These are phyloP conservation scores for Melanopsichium pennsylvanicum DNA, from an alignment of 1,284 basidiomycete species.

Conservation along the genomic window DNA sequence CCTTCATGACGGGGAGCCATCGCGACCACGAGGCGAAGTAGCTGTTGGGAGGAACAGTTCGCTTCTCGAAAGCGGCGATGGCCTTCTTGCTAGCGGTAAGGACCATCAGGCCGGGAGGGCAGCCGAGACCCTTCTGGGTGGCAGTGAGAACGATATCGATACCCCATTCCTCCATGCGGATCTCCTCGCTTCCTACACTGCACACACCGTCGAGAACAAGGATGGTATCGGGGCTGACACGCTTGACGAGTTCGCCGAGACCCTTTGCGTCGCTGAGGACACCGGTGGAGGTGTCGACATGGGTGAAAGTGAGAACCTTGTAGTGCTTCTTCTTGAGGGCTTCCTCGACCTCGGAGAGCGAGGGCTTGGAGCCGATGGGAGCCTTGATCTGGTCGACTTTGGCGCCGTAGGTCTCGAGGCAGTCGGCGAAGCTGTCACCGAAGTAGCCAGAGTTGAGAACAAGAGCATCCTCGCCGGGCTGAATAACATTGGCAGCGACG, in stretches of 20 bases:
- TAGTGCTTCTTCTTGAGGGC: constrained; percentile 83
- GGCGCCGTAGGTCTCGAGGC: constrained; percentile 80
- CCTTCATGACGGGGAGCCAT: constrained; percentile 65
- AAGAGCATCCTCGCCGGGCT: constrained; percentile 79
- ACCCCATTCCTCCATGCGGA: constrained; percentile 89
- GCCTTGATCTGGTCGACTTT: constrained; percentile 87
- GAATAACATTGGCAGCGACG: constrained; percentile 75
- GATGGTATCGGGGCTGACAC: constrained; percentile 84
- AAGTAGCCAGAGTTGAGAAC: constrained; percentile 72
- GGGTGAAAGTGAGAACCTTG: constrained; percentile 90
- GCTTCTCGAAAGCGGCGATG: constrained; percentile 76
- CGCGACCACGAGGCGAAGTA: constrained; percentile 78
- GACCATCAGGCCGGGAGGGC: constrained; percentile 92
- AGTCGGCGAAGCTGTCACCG: constrained; percentile 64
- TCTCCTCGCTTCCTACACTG: constrained; percentile 94
- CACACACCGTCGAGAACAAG: constrained; percentile 91
- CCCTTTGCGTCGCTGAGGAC: constrained; percentile 86
- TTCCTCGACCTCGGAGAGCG: constrained; percentile 73
- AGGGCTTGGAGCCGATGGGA: constrained; percentile 79
- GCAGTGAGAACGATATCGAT: constrained; percentile 89
- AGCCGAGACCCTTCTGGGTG: constrained; percentile 92
- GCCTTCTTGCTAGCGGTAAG: constrained; percentile 83
- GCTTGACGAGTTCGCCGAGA: constrained; percentile 78
- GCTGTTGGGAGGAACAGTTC: constrained; percentile 76
- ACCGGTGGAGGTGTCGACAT: constrained; percentile 74